These are phyloP conservation scores for Leccinum pellstonianum DNA, from an alignment of 768 basidiomycete species.

Conservation along the genomic window DNA sequence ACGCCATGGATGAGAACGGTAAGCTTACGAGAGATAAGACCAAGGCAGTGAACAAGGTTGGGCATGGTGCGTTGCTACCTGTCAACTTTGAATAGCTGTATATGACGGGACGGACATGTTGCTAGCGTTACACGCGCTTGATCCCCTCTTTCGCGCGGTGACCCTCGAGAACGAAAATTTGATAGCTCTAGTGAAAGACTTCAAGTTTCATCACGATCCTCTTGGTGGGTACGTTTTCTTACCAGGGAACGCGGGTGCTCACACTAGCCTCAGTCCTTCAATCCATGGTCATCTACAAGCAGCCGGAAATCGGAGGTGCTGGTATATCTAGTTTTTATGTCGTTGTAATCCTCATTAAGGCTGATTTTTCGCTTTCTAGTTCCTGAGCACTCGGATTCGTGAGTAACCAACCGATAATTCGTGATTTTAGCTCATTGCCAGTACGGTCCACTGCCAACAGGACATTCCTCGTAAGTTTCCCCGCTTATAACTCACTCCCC, in stretches of 20 bases:
- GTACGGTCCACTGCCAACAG: constrained; percentile 33
- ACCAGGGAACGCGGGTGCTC: background rate
- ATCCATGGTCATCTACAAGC: constrained; percentile 96
- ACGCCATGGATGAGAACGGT: constrained; percentile 68
- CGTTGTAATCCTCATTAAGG: background rate
- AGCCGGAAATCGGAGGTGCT: constrained; percentile 89
- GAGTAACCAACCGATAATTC: constrained; percentile 32
- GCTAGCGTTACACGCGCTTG: constrained; percentile 81
- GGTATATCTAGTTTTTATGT: constrained; percentile 44
- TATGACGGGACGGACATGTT: constrained; percentile 3
- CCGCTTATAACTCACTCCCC: background rate
- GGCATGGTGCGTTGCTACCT: constrained; percentile 57
- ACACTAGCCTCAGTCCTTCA: constrained; percentile 59
- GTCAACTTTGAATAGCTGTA: background rate
- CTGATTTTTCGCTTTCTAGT: constrained; percentile 45
- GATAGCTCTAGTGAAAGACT: constrained; percentile 65
- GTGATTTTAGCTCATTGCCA: constrained; percentile 60
- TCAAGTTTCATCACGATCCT: constrained; percentile 84
- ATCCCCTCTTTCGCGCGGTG: constrained; percentile 74
- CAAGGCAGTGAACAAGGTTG: constrained; percentile 92
- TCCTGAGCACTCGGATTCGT: constrained; percentile 93
- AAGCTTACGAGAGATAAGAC: constrained; percentile 70
- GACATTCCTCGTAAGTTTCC: background rate
- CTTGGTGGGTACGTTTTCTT: constrained; percentile 49
- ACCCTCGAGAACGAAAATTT: constrained; percentile 80